Evolutionary conservation across 2,329 filamentous ascomycete species (phyloP).

Genomic region (Colletotrichum scovillei): DNA sequence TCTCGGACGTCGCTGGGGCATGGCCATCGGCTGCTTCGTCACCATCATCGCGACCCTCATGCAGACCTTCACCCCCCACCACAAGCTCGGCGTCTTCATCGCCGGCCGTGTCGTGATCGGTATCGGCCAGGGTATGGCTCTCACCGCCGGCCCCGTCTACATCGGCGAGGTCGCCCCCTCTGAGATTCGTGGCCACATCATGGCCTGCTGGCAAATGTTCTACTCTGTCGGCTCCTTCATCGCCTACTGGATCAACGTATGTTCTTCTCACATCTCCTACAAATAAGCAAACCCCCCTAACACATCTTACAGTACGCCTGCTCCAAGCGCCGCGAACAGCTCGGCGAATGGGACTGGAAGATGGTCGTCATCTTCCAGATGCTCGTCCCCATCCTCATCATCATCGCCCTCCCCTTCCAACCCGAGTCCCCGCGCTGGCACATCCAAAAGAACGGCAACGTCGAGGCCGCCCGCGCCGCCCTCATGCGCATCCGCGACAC

Average conservation of each 20-base stretch:
- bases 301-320: conserved; percentile 54
- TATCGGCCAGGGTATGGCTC: conserved; percentile 75
- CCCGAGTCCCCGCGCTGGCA: conserved; percentile 78
- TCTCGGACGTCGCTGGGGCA: conserved; percentile 72
- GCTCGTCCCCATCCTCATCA: conserved; percentile 72
- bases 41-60: conserved; percentile 77
- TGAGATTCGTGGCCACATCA: conserved; percentile 66
- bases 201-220: conserved; percentile 76
- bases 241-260: conserved; percentile 62
- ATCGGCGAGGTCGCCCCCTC: conserved; percentile 36
- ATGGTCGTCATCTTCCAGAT: conserved; percentile 80
- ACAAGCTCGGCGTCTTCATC: conserved; percentile 74
- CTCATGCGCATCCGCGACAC: conserved; percentile 72
- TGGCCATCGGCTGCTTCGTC: conserved; percentile 72
- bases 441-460: conserved; percentile 68
- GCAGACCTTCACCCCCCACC: conserved; percentile 72
- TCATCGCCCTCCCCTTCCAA: conserved; percentile 71
- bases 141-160: conserved; percentile 36
- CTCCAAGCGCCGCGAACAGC: conserved; percentile 61
- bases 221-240: conserved; percentile 71
- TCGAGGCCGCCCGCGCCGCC: conserved; percentile 69
- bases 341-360: conserved; percentile 80
- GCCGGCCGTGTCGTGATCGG: conserved; percentile 76
- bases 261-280: neutral
- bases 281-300: neutral